phyloP scores from a whole-genome alignment of 2,329 filamentous ascomycete genomes.

The Fusarium lyarnte region DNA sequence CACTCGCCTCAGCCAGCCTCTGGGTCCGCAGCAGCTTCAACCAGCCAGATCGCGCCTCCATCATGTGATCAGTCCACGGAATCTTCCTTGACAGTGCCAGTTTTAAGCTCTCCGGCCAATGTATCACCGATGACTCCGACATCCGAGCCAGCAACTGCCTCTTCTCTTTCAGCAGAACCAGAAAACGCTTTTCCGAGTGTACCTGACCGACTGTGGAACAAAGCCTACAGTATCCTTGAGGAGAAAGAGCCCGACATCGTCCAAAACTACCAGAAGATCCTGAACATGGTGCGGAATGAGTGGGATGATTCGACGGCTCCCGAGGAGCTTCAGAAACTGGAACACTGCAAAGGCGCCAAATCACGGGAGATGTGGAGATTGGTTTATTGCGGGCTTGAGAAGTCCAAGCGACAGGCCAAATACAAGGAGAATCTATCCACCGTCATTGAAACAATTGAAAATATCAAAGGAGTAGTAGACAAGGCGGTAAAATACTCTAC shows the following conservation, averaged over 20 bases:
- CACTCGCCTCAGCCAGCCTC: fast-evolving
- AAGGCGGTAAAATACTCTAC: not conserved
- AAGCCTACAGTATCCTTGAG: fast-evolving
- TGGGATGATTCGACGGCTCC: fast-evolving
- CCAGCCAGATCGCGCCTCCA: not conserved
- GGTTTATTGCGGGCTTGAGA: fast-evolving
- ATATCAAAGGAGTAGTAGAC: fast-evolving
- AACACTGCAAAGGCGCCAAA: fast-evolving
- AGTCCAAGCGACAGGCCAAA: not conserved
- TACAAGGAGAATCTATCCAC: fast-evolving
- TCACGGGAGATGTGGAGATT: not conserved
- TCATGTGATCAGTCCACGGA: fast-evolving
- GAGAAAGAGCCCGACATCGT: fast-evolving
- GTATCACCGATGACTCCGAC: fast-evolving
- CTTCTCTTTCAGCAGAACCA: fast-evolving
- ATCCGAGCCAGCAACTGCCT: fast-evolving
- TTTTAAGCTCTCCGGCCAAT: fast-evolving
- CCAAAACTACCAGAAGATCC: not conserved
- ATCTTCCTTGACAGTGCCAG: fast-evolving
- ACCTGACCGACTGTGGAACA: fast-evolving
- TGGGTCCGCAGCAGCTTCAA: fast-evolving
- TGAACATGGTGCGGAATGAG: fast-evolving
- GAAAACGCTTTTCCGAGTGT: fast-evolving
- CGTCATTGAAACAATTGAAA: fast-evolving
- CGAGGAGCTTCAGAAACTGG: fast-evolving